Evolutionary conservation across 345 rosid genomes (phyloP).

Genomic region (Alliaria petiolata): DNA sequence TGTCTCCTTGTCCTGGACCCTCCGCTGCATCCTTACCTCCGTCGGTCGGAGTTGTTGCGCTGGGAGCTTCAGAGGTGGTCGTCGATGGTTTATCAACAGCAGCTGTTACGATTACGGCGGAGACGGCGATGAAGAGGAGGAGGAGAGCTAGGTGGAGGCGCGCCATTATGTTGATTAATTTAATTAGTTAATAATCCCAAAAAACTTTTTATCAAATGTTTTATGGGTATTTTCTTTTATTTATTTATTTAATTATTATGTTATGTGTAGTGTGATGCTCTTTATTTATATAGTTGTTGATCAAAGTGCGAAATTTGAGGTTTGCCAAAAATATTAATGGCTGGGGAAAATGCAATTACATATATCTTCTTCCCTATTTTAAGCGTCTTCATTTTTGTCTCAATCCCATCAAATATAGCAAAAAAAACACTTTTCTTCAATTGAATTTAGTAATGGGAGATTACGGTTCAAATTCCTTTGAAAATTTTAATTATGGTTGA

Average conservation of each 20-base stretch:
- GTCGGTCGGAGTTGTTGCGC: neutral
- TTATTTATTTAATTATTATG: neutral
- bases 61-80: conserved; percentile 6
- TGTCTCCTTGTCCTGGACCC: neutral
- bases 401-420: neutral
- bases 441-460: neutral
- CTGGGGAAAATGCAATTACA: neutral
- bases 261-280: neutral
- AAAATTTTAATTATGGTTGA: neutral
- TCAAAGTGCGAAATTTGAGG: conserved; percentile 2
- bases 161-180: conserved; percentile 29
- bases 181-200: neutral
- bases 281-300: conserved; percentile 7
- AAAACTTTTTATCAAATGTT: conserved; percentile 3
- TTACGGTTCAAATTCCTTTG: neutral
- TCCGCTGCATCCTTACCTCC: neutral
- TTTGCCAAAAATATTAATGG: conserved; percentile 18
- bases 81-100: conserved; percentile 13
- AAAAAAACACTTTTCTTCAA: neutral
- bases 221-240: conserved; percentile 15
- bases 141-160: conserved; percentile 30
- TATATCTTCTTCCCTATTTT: neutral
- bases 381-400: neutral
- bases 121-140: conserved; percentile 32
- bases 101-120: conserved; percentile 32